Base-by-base conservation (phyloP, 2,329 filamentous ascomycete species). In the Dactylellina leptospora region DNA sequence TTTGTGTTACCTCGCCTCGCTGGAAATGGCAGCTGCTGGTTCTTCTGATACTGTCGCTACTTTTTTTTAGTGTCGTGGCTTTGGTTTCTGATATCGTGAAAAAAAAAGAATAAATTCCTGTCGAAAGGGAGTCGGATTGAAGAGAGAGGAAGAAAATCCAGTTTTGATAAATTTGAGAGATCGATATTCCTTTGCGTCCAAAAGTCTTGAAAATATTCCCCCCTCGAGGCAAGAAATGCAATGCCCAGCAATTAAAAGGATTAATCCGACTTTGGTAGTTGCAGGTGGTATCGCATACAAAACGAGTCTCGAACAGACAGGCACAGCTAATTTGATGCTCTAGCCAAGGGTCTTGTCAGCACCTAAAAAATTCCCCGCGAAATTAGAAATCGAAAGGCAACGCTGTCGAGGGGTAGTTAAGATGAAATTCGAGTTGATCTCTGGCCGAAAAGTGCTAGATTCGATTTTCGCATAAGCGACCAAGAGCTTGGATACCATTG, bases 221-320 rank as follows among this genome's bases (percentile, higher is more conserved):
- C 47, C 58, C 47, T 53, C 44, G 58, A 44, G 40, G 22, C 48
- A 16, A 58, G 59, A 63, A 38, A 18, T 13, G 48, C 30, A 53
- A 36, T 36, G 53, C 40, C 40, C 44, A n/a, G n/a, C n/a, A n/a
- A n/a, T n/a, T n/a, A n/a, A n/a, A n/a, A 23, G 63, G 40, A 58
- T 63, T 59, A 71, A 59, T 71, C 66, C 66, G 55, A 58, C 66
- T 71, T 71, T 51, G 58, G 66, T 58, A 71, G 56, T 25, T 71
- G 56, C 51, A 45, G 38, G 44, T 62, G 42, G 22, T 30, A 25
- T 53, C 40, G 55, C 58, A 33, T 42, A 38, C 51, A 63, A 59
- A 58, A 61, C 64, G 38, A 51, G 40, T 25, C 36, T 54, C 58
- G 51, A 56, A 62, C 40, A 44, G 38, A 36, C 33, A 33, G 13